Percentiles rank a stretch among this genome's conserved stretches.
Evolutionary conservation across 768 basidiomycete species (phyloP).

Genomic region (Termitomyces sp.): DNA sequence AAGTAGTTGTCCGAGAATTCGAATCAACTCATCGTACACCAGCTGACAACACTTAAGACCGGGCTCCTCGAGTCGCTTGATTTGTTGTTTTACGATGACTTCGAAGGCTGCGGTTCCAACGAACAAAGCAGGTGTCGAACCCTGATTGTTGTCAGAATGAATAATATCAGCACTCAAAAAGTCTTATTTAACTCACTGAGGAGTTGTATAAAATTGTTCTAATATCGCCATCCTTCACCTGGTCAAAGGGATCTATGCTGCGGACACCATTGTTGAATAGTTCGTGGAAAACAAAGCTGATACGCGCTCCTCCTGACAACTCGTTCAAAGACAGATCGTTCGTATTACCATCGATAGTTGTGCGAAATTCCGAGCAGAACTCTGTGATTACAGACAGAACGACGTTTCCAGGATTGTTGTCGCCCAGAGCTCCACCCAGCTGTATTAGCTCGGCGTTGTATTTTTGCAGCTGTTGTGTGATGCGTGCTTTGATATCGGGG

Average conservation of each 20-base stretch:
- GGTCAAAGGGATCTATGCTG: constrained; percentile 96
- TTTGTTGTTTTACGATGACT: constrained; percentile 98
- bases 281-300: constrained; percentile 99
- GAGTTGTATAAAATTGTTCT: constrained; percentile 96
- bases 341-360: constrained; percentile 95
- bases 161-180: not conserved
- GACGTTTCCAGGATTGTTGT: constrained; percentile 81
- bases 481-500: constrained; percentile 97
- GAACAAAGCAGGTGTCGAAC: constrained; percentile 93
- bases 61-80: constrained; percentile 94
- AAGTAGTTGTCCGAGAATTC: constrained; percentile 91
- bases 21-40: constrained; percentile 95
- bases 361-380: constrained; percentile 95
- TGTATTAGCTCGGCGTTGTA: constrained; percentile 77
- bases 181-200: constrained; percentile 55
- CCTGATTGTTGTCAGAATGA: constrained; percentile 35
- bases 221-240: constrained; percentile 98
- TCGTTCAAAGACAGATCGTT: constrained; percentile 95
- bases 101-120: constrained; percentile 98
- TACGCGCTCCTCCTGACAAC: constrained; percentile 96
- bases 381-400: constrained; percentile 98
- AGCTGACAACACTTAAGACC: constrained; percentile 90
- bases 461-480: constrained; percentile 85
- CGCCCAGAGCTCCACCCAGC: constrained; percentile 85
- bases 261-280: constrained; percentile 95